Base-by-base conservation (phyloP, 1,139 yeast species). In the Pichia norvegensis region DNA sequence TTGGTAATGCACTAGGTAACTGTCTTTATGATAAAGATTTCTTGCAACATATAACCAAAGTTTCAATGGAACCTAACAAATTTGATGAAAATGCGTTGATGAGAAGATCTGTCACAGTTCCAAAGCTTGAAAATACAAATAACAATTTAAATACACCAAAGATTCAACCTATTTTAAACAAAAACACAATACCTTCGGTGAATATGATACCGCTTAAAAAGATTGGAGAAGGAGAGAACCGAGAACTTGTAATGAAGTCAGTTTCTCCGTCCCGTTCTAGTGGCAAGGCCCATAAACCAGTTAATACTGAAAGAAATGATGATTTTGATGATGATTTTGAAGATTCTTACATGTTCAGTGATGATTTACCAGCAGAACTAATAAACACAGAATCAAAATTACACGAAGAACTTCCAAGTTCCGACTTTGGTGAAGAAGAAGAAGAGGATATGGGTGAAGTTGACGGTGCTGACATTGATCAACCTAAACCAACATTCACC, bases 1-100 rank as follows among this genome's bases (percentile, higher is more conserved):
- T 82, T 62, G 95, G 95, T 38, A 83, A 83, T 60, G 85, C 85
- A 0, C 65, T 84, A 58, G 94, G 94, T 1, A 84, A 84, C 58
- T 84, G 94, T 62, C 71, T 84, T 19, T 84, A 84, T 57, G 94
- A 84, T 60, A 79, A 80, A 57, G 77, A 76, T 41, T 80, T 79
- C 47, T 61, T 80, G 27, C 69, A 76, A 23, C 78, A 78, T 58
- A 76, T 84, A 41, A 69, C 72, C 43, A 70, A 73, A 46, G 71
- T 81, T 42, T 57, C 60, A 38, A 59, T 58, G 16, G 79, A 77
- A 16, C 76, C 76, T 1, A 70, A 75, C 7, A 78, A 74, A 43
- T 73, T 79, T 50, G 79, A 76, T 47, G 78, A 73, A 51, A 64
- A 68, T 3, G 64, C 65, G 36, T 54, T 73, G 47, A 67, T 71